Evolutionary conservation across 2,329 filamentous ascomycete species (phyloP), one percentile per base, ranked within the genome.

Genomic region (Lachnellula arida): DNA sequence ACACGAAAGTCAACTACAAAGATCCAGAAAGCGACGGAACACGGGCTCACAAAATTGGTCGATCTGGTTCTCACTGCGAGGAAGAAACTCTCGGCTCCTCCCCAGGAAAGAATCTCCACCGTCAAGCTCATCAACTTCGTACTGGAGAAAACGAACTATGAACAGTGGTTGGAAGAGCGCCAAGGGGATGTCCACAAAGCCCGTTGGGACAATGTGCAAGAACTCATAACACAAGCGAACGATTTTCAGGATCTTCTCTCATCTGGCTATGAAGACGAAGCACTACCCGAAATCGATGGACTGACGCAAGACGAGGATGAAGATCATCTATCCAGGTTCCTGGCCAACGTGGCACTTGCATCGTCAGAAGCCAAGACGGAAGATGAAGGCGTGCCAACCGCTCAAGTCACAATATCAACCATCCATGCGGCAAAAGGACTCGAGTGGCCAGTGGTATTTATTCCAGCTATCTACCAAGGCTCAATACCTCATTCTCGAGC

Each of bases 391-490:
- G 78, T 81, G 51, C 76, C 76, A 28, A 81, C 78, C 28, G 76
- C 81, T 2, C 78, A 89, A 63, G 83, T 97, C 19, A 97, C 92
- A 0, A 90, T 99, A 23, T 97, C 91, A 5, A 99, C 93, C 0
- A 97, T 99, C 11, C 93, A 99, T 69, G 91, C 92, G 0, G 91
- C 93, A 2, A 99, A 99, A 72, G 93, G 93, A 3, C 78, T 99
- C 1, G 93, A 99, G 71, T 99, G 94, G 94, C 93, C 93, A 0
- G 80, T 96, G 1, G 91, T 97, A 1, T 97, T 97, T 70, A 85
- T 97, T 15, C 92, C 94, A 5, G 89, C 89, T 1, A 87, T 91
- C 25, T 96, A 96, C 68, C 84, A 91, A 47, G 94, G 93, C 0
- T 93, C 88, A 2, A 95, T 97, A 57, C 93, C 93, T 4, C 93